A percentile compares a stretch with the other conserved stretches of the same genome.
These are phyloP conservation scores for Protomyces macrosporus DNA, from an alignment of 1,139 yeast genomes.

Conservation along the genomic window DNA sequence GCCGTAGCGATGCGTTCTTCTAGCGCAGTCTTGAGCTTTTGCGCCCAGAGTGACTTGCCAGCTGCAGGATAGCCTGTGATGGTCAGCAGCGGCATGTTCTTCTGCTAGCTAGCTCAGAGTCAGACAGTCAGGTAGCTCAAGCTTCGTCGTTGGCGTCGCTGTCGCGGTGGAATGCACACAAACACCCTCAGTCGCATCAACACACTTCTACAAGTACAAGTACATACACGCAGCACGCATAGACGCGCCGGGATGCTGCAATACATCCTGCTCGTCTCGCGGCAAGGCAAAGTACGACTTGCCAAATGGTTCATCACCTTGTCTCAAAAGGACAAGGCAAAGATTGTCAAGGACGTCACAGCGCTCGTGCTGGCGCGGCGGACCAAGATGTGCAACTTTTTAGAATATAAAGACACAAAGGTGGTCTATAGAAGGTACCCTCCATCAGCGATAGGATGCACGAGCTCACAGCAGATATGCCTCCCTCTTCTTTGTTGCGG, in stretches of 20 bases:
- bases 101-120: background rate
- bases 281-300: conserved; percentile 85
- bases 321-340: conserved; percentile 74
- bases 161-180: background rate
- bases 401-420: conserved; percentile 84
- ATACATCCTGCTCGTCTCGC: conserved; percentile 71
- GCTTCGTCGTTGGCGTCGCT: background rate
- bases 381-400: conserved; percentile 91
- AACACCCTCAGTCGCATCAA: background rate
- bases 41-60: conserved; percentile 77
- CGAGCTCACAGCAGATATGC: conserved; percentile 50
- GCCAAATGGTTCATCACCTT: conserved; percentile 88
- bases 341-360: conserved; percentile 77
- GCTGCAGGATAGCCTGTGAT: conserved; percentile 80
- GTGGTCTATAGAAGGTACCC: conserved; percentile 67
- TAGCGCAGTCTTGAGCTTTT: conserved; percentile 48
- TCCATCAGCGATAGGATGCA: background rate
- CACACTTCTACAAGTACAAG: background rate
- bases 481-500: conserved; percentile 81
- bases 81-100: conserved; percentile 71
- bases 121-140: background rate
- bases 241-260: background rate
- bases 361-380: conserved; percentile 78
- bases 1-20: conserved; percentile 45
- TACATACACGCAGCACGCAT: background rate